Conservation (phyloP, 106 monocot genomes). For the Gastrodia elata region DNA sequence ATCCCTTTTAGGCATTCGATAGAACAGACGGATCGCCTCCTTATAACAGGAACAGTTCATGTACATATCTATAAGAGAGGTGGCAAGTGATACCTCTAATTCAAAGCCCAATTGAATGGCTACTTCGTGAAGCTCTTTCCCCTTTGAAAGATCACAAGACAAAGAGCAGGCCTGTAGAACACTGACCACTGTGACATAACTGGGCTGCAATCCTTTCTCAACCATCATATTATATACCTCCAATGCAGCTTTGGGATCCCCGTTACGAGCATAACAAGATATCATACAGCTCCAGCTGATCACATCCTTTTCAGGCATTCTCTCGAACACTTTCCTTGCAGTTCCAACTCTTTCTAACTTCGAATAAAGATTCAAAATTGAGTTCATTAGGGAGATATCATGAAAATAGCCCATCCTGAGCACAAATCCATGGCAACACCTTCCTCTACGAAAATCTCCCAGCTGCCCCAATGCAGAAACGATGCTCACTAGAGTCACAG, state of each 20-base stretch:
- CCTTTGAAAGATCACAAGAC: constrained; percentile 28
- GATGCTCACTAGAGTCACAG: constrained; percentile 30
- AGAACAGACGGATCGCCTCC: constrained; percentile 44
- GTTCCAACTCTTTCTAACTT: constrained; percentile 21
- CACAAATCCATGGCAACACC: constrained; percentile 46
- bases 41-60: constrained; percentile 57
- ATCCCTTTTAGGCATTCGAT: constrained; percentile 38
- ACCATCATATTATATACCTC: constrained; percentile 33
- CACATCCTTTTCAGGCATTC: constrained; percentile 35
- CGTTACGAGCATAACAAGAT: constrained; percentile 31
- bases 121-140: constrained; percentile 34
- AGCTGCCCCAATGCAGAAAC: constrained; percentile 29
- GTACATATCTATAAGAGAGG: constrained; percentile 71
- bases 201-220: constrained; percentile 28
- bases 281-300: constrained; percentile 63
- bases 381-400: constrained; percentile 31
- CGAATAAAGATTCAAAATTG: constrained; percentile 49
- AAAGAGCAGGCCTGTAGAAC: constrained; percentile 48
- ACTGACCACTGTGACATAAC: constrained; percentile 35
- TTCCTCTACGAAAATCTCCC: constrained; percentile 31
- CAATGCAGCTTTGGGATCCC: constrained; percentile 31
- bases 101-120: constrained; percentile 33
- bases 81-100: constrained; percentile 30
- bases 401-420: constrained; percentile 18
- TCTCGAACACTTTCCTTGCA: constrained; percentile 34